Percentiles rank a stretch among this genome's conserved stretches.
These are phyloP conservation scores for Ascochyta lentis DNA, from an alignment of 2,329 filamentous ascomycete species.

Conservation along the genomic window DNA sequence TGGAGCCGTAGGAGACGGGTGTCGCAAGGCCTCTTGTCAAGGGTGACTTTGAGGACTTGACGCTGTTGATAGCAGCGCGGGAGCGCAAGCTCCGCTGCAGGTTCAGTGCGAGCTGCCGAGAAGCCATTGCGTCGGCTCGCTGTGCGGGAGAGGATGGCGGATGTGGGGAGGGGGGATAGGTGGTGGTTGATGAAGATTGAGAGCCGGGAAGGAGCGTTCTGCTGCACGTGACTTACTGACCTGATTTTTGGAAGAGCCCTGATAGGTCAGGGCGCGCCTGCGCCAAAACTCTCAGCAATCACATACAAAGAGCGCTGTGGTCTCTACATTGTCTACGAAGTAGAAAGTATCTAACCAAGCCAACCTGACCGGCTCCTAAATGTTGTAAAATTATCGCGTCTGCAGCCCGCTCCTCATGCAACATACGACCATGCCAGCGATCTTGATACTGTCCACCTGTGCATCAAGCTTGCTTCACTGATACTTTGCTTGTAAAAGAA, in stretches of 20 bases:
- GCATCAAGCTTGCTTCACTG: too few relatives aligned
- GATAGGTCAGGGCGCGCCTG: too few relatives aligned
- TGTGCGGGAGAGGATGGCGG: conserved; percentile 34
- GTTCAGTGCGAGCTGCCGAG: conserved; percentile 95
- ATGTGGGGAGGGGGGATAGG: conserved; percentile 34
- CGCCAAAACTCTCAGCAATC: too few relatives aligned
- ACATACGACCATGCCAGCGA: too few relatives aligned
- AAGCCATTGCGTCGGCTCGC: conserved; percentile 74
- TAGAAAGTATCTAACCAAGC: too few relatives aligned
- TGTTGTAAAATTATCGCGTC: too few relatives aligned
- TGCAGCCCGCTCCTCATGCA: too few relatives aligned
- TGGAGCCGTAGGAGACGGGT: conserved; percentile 74
- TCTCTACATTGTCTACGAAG: too few relatives aligned
- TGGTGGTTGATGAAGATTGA: conserved; percentile 37
- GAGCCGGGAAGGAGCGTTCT: conserved; percentile 26
- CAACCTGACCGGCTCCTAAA: too few relatives aligned
- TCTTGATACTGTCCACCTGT: too few relatives aligned
- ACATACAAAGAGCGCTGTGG: too few relatives aligned
- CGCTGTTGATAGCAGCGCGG: conserved; percentile 81
- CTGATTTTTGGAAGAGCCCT: background rate
- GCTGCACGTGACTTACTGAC: conserved; percentile 17
- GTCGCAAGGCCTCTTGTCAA: conserved; percentile 89
- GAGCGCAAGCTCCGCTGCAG: conserved; percentile 88
- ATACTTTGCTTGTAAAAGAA: too few relatives aligned
- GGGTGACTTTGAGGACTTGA: conserved; percentile 63